phyloP scores from a whole-genome alignment of 192 early-diverging fungal genomes.

The Bifiguratus adelaidae region DNA sequence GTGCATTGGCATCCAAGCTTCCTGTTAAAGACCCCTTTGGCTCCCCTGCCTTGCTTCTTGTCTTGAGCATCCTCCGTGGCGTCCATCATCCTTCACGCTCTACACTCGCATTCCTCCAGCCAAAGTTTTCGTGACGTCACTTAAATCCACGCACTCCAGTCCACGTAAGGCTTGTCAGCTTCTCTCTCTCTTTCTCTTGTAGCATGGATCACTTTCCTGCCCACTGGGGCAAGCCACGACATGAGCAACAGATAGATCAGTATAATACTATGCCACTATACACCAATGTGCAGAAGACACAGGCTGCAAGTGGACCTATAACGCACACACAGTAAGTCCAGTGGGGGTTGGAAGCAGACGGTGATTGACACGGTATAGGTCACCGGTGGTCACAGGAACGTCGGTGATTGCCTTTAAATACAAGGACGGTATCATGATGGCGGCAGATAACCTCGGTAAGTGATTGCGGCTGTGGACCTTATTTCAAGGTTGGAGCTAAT shows the following conservation, averaged over 20 bases:
- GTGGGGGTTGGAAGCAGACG: too few species aligned
- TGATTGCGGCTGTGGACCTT: not conserved
- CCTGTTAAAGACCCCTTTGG: too few species aligned
- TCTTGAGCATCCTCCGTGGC: too few species aligned
- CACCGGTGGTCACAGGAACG: slow-evolving; percentile 87
- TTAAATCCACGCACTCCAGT: too few species aligned
- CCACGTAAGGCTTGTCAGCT: too few species aligned
- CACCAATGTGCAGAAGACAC: slow-evolving; percentile 33
- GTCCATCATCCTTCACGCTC: too few species aligned
- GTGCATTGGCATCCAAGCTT: too few species aligned
- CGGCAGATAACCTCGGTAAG: slow-evolving; percentile 81
- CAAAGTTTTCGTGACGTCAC: too few species aligned
- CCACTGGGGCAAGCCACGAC: slow-evolving; percentile 68
- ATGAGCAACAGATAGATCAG: slow-evolving; percentile 32
- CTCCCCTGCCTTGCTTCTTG: too few species aligned
- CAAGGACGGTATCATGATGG: slow-evolving; percentile 96
- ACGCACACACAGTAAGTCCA: slow-evolving; percentile 46
- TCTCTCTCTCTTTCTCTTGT: too few species aligned
- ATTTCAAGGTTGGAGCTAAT: not conserved
- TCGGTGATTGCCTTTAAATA: slow-evolving; percentile 91
- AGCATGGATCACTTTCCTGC: slow-evolving; percentile 70
- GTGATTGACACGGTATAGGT: slow-evolving; percentile 26
- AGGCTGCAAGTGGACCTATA: slow-evolving; percentile 31
- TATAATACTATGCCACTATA: slow-evolving; percentile 43
- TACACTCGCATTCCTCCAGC: too few species aligned